Evolutionary conservation across 2,329 filamentous ascomycete genomes (phyloP).

Genomic region (Elsinoe arachidis): DNA sequence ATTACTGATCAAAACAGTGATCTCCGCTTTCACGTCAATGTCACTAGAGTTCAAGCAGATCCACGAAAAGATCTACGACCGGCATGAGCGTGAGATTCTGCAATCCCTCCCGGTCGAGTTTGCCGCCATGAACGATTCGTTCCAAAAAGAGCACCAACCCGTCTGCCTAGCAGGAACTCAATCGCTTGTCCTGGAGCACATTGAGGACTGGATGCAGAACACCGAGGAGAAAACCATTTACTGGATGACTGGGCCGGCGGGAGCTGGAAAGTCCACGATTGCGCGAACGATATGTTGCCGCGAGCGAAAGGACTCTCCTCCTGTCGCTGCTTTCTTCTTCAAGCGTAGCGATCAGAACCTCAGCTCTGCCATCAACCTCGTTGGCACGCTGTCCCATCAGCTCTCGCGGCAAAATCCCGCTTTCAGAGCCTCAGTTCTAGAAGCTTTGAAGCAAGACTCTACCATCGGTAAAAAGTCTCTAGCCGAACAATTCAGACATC

Average conservation of each 20-base stretch:
- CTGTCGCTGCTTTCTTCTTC: slow-evolving; percentile 29
- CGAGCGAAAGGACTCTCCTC: slow-evolving; percentile 11
- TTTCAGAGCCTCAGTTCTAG: slow-evolving; percentile 15
- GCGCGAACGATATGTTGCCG: slow-evolving; percentile 22
- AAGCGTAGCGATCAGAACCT: slow-evolving; percentile 18
- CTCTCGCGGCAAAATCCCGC: slow-evolving; percentile 15
- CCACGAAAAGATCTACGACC: neutral
- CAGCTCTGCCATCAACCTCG: slow-evolving; percentile 19
- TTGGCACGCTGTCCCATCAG: slow-evolving; percentile 22
- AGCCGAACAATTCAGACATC: slow-evolving; percentile 12
- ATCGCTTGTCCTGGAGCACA: slow-evolving; percentile 17
- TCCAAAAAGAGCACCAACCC: neutral
- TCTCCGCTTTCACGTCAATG: neutral
- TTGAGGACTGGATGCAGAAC: slow-evolving; percentile 18
- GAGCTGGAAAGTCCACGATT: slow-evolving; percentile 29
- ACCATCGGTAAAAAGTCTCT: slow-evolving; percentile 1
- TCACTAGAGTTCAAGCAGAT: neutral
- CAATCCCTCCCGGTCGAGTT: neutral
- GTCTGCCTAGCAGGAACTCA: neutral
- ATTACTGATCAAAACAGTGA: neutral
- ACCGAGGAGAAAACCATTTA: slow-evolving; percentile 20
- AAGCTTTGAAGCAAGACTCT: slow-evolving; percentile 13
- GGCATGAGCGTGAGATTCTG: neutral
- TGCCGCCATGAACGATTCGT: neutral
- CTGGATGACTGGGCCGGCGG: slow-evolving; percentile 29